Base-by-base conservation (phyloP, 345 rosid species). In the Brassica napus region DNA sequence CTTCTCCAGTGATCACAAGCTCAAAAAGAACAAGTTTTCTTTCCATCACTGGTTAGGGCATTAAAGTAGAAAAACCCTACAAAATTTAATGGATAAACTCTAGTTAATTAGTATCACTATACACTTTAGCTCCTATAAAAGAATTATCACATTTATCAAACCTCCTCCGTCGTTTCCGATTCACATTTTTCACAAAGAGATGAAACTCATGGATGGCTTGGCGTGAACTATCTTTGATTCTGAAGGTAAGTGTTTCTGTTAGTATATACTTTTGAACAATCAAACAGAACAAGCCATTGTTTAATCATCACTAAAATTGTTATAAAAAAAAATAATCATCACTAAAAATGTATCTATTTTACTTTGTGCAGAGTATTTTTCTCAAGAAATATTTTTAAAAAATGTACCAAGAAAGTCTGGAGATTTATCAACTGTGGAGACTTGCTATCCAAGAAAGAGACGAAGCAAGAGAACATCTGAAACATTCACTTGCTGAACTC, bases 381-480 rank as follows among this genome's bases (percentile, higher is more conserved):
- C 2, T 52, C 57, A 52, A 7, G 39, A 34, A 47, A 74, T 0
- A 35, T 37, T 8, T 35, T 35, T 35, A 8, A 24, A 70, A 15
- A 77, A 49, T 78, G 82, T 6, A 65, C 16, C 63, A 72, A 72
- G 77, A 72, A 66, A 30, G 37, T 39, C 39, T 44, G 30, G n/a
- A 26, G 9, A 66, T 66, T n/a, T 72, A 39, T 66, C 28, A 31
- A 39, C 10, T 72, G 65, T 78, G 77, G 82, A 31, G 9, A 58
- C 58, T 58, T 72, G 73, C 77, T n/a, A 42, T 66, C n/a, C 68
- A 47, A 78, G 82, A 78, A 78, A 78, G 71, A 78, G 82, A 78
- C 4, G 82, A 78, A 78, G 73, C 82, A 44, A 78, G 62, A 14
- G 68, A 72, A 42, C 68, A 21, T 31, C 68, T 78, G 11, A 31